Evolutionary conservation across 202 grass and related monocot genomes (phyloP), one percentile per base, ranked within the genome.

Genomic region (Panicum hallii): DNA sequence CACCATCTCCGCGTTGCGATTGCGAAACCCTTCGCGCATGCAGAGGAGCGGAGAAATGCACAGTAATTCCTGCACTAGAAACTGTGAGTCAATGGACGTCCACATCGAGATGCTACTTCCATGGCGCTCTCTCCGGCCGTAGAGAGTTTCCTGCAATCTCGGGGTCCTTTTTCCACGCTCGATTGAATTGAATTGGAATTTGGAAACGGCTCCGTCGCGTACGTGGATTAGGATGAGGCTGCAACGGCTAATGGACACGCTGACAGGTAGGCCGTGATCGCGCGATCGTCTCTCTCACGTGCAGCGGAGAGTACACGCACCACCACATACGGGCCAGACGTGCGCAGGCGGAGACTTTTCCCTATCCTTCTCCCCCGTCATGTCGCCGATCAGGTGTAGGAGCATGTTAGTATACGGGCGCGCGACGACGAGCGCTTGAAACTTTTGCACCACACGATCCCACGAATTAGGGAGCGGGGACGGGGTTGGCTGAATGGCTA

Each of bases 201-300:
- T 32, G 32, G 32, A 26, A 26, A 26, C 23, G 14, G 65, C 10
- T 57, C 50, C 50, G 9, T 68, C 16, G 43, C 36, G 36, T 2
- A 2, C 36, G 53, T 46, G 44, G 41, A 14, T 9, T 17, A 72
- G 53, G 17, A 28, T 0, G 8, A 34, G 41, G 7, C n/a, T 44
- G 5, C 14, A 22, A 5, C 6, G 38, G 38, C 79, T 34, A 36
- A 47, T 72, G 16, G 14, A 22, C 73, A 40, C 1, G 50, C 30
- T 60, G 63, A 69, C 63, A 60, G 22, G 26, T 32, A 32, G 36
- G 36, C 26, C 17, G 54, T 46, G 52, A 50, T 77, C 75, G 44
- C 44, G 78, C 83, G 54, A 42, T 42, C 74, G 0, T 70, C 20
- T 78, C 20, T 78, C 20, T 63, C 73, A 1, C n/a, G 75, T 62